phyloP scores from a whole-genome alignment of 768 basidiomycete species.

The Suillus variegatus region DNA sequence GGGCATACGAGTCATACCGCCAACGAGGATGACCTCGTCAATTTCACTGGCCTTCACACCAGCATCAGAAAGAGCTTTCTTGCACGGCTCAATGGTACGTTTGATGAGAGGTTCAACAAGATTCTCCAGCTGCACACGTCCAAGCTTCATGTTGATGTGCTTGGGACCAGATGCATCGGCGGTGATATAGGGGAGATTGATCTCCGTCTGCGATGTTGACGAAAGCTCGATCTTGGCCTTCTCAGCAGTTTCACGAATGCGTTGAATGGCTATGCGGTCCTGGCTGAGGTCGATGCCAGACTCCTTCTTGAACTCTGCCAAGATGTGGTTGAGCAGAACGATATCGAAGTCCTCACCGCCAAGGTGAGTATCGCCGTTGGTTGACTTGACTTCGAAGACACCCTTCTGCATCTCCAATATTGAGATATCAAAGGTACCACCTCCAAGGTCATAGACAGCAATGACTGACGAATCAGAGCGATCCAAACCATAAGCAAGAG shows the following conservation, averaged over 20 bases:
- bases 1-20: conserved; percentile 99
- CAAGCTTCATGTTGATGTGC: conserved; percentile 92
- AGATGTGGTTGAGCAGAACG: conserved; percentile 79
- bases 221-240: conserved; percentile 99
- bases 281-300: conserved; percentile 74
- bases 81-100: conserved; percentile 93
- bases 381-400: conserved; percentile 99
- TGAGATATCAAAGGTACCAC: conserved; percentile 99
- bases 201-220: conserved; percentile 91
- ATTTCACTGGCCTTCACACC: conserved; percentile 92
- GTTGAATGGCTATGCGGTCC: conserved; percentile 97
- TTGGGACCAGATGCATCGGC: conserved; percentile 94
- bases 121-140: conserved; percentile 87
- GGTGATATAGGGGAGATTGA: conserved; percentile 98
- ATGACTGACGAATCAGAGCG: conserved; percentile 79
- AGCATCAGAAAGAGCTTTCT: conserved; percentile 94
- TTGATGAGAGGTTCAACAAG: conserved; percentile 83
- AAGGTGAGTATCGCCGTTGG: conserved; percentile 98
- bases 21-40: conserved; percentile 96
- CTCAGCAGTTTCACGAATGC: conserved; percentile 98
- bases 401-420: conserved; percentile 99
- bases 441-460: conserved; percentile 98
- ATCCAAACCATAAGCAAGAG: conserved; percentile 97
- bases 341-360: conserved; percentile 98
- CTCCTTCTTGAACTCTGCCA: conserved; percentile 95